Evolutionary conservation across 331 rosid species (phyloP).

Genomic region (Rosa hybrid): DNA sequence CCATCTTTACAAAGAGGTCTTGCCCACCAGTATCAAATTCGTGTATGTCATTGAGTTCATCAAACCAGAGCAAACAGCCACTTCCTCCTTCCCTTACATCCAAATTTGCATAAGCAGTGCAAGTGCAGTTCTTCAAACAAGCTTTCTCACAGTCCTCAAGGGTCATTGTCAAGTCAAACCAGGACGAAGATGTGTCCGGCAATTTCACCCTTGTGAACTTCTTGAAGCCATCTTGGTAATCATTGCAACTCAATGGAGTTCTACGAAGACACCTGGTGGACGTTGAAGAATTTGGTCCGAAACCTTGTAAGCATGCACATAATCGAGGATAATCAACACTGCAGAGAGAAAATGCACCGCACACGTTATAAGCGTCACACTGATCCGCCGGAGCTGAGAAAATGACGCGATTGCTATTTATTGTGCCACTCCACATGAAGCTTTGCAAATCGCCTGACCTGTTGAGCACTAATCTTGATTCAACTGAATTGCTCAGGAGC

Average conservation of each 20-base stretch:
- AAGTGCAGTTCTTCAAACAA: constrained; percentile 5
- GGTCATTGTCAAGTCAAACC: not conserved
- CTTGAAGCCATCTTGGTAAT: not conserved
- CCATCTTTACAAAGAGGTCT: constrained; percentile 12
- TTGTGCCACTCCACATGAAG: not conserved
- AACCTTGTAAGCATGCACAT: constrained; percentile 18
- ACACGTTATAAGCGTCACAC: constrained; percentile 2
- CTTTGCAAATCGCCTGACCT: not conserved
- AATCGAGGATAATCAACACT: not conserved
- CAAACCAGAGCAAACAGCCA: constrained; percentile 25
- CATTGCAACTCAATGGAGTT: constrained; percentile 6
- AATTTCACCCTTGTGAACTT: not conserved
- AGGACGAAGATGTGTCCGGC: not conserved
- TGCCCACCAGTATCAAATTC: constrained; percentile 2
- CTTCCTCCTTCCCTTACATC: constrained; percentile 6
- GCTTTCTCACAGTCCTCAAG: not conserved
- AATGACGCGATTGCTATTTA: not conserved
- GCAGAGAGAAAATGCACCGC: constrained; percentile 12
- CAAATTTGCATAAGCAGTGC: constrained; percentile 5
- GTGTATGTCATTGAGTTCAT: not conserved
- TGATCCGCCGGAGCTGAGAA: not conserved
- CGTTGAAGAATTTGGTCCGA: not conserved
- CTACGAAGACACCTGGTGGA: not conserved
- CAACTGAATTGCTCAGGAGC: not conserved
- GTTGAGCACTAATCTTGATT: constrained; percentile 3